These are phyloP conservation scores for Cladorrhinum sp. DNA, from an alignment of 2,329 filamentous ascomycete species.

Conservation along the genomic window DNA sequence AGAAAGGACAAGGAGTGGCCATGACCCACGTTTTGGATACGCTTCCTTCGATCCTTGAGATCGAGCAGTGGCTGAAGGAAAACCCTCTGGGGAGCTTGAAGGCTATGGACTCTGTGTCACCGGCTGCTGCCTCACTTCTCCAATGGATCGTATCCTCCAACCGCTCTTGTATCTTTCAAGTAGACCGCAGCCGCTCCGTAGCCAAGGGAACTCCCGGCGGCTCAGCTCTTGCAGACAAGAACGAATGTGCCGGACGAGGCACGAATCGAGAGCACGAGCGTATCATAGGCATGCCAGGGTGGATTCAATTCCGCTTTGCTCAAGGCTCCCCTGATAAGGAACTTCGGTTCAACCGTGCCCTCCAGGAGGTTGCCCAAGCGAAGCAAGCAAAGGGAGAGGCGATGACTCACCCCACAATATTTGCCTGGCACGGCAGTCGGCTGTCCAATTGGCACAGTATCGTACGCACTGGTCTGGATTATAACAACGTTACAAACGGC, in stretches of 20 bases:
- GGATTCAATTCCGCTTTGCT: slow-evolving; percentile 80
- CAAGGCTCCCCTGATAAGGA: slow-evolving; percentile 90
- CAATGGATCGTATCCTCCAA: slow-evolving; percentile 92
- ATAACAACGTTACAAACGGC: slow-evolving; percentile 59
- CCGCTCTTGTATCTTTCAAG: slow-evolving; percentile 78
- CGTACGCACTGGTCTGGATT: slow-evolving; percentile 77
- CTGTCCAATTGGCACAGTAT: slow-evolving; percentile 87
- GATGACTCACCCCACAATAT: slow-evolving; percentile 63
- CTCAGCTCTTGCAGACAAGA: not conserved
- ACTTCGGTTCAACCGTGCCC: slow-evolving; percentile 63
- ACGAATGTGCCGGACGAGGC: slow-evolving; percentile 16
- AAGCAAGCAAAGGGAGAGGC: too few species aligned
- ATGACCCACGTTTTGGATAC: slow-evolving; percentile 52
- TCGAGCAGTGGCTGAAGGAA: slow-evolving; percentile 49
- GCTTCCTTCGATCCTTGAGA: slow-evolving; percentile 59
- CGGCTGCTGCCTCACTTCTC: slow-evolving; percentile 64
- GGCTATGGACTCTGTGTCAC: slow-evolving; percentile 54
- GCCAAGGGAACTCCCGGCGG: not conserved
- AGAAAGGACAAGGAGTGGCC: slow-evolving; percentile 47
- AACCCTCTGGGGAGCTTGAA: slow-evolving; percentile 41
- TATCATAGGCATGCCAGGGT: slow-evolving; percentile 62
- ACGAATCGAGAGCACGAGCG: slow-evolving; percentile 44
- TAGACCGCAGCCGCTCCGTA: slow-evolving; percentile 43
- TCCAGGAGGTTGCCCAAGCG: slow-evolving; percentile 44
- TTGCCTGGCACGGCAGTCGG: slow-evolving; percentile 82